A percentile compares a stretch with the other conserved stretches of the same genome.
Evolutionary conservation across 1,284 basidiomycete genomes (phyloP).

Genomic region (Butyriboletus appendiculatus): DNA sequence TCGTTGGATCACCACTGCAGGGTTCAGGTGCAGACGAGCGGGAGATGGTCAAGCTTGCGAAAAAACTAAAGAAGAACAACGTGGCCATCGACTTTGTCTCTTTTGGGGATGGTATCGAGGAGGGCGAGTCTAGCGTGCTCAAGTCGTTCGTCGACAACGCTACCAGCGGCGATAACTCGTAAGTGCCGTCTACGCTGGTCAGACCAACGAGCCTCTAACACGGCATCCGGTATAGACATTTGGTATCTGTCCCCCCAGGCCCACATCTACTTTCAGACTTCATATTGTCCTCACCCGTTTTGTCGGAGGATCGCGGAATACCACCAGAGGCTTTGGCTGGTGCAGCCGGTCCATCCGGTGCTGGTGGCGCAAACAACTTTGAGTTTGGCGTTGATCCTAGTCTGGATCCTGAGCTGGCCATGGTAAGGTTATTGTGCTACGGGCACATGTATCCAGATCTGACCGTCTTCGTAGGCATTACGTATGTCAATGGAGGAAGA

Average conservation of each 20-base stretch:
- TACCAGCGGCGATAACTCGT: conserved; percentile 83
- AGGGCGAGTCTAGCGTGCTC: conserved; percentile 63
- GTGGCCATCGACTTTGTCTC: conserved; percentile 92
- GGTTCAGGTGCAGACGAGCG: conserved; percentile 70
- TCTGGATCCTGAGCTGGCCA: conserved; percentile 95
- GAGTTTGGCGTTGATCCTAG: conserved; percentile 95
- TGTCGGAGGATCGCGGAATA: conserved; percentile 78
- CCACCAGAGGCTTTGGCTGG: conserved; percentile 61
- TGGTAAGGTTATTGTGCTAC: conserved; percentile 55
- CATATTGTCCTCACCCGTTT: conserved; percentile 79
- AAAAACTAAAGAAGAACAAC: conserved; percentile 99
- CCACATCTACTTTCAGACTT: conserved; percentile 83
- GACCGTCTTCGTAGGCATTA: conserved; percentile 64
- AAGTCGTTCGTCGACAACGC: conserved; percentile 78
- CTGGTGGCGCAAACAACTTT: conserved; percentile 59
- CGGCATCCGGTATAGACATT: conserved; percentile 57
- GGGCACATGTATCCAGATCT: neutral
- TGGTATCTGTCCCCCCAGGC: conserved; percentile 81
- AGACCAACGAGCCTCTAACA: conserved; percentile 4
- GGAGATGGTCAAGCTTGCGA: conserved; percentile 84
- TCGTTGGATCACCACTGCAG: conserved; percentile 86
- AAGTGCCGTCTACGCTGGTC: conserved; percentile 32
- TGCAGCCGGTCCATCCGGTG: conserved; percentile 47
- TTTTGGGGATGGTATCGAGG: conserved; percentile 75
- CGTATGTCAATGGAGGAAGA: conserved; percentile 99